phyloP scores from a whole-genome alignment of 306 rosid species.

The Sesbania bispinosa region DNA sequence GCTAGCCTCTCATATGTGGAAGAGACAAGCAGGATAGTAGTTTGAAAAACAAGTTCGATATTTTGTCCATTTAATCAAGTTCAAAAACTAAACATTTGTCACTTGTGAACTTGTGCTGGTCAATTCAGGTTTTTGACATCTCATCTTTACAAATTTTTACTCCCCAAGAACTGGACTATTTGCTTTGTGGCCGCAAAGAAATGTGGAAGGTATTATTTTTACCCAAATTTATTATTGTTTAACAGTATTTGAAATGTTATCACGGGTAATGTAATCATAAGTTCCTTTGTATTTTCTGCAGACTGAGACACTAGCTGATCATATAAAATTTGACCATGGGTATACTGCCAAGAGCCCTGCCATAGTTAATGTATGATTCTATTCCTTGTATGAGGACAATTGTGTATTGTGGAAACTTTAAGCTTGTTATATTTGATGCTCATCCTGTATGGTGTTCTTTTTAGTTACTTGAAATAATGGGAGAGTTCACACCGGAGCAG shows the following conservation, averaged over 20 bases:
- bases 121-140: conserved; percentile 82
- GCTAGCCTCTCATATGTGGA: background rate
- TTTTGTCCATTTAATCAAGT: background rate
- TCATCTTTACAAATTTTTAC: conserved; percentile 78
- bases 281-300: conserved; percentile 31
- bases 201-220: conserved; percentile 77
- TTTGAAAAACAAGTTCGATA: background rate
- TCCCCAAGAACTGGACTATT: conserved; percentile 84
- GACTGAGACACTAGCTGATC: conserved; percentile 91
- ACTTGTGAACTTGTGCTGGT: background rate
- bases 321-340: conserved; percentile 97
- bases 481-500: conserved; percentile 66
- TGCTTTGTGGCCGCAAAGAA: conserved; percentile 96
- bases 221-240: background rate
- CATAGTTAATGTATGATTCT: conserved; percentile 65
- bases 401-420: conserved; percentile 6
- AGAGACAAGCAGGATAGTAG: conserved; percentile 1
- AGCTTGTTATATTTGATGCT: conserved; percentile 2
- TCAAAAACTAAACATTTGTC: conserved; percentile 6
- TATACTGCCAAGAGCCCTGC: conserved; percentile 98
- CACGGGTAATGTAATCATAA: background rate
- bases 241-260: conserved; percentile 11
- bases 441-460: conserved; percentile 11
- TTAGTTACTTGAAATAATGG: conserved; percentile 36
- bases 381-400: background rate